Base-by-base conservation (phyloP, 106 monocot species). In the Chionographis japonica region DNA sequence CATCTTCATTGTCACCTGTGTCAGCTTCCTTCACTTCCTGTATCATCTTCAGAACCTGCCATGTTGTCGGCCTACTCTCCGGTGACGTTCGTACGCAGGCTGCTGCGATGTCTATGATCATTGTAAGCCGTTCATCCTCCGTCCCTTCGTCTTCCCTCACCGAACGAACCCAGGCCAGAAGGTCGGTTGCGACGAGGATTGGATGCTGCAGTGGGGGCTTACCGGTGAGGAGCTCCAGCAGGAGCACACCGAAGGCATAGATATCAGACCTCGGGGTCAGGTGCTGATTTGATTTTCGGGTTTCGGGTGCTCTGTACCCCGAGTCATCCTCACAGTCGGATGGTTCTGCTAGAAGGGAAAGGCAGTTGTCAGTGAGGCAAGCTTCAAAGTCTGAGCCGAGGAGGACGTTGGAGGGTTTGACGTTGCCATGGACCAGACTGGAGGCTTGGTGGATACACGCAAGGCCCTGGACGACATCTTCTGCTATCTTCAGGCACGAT, bases 31-130 rank as follows among this genome's bases (percentile, higher is more conserved):
- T 90, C 72, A 86, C 83, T 50, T 90, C 86, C 76, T 90, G 90
- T 72, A 95, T 84, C 91, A 91, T 95, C 75, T 91, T 91, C 63
- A 95, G 67, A 17, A 95, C 88, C 64, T 95, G 95, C 88, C 90
- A 91, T 39, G 91, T 67, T 0, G 88, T 91, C 3, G 95, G 91
- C 38, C 91, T 81, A 40, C 84, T 79, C 36, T 95, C 91, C 8
- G 91, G 91, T n/a, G 82, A 88, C 2, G 81, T 69, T 19, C 58
- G 70, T 8, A 88, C 72, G 14, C 91, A 95, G 12, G 82, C 80
- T 10, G 68, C 63, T 5, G 81, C 86, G 37, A 95, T 77, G 42
- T 80, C 84, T 19, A 91, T 39, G 5, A 95, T 84, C 91, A 95
- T 88, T 40, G 68, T 73, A 2, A 91, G 50, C 37, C 84, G 74